phyloP scores from a whole-genome alignment of 2,329 filamentous ascomycete species.

The Huntiella moniliformis region DNA sequence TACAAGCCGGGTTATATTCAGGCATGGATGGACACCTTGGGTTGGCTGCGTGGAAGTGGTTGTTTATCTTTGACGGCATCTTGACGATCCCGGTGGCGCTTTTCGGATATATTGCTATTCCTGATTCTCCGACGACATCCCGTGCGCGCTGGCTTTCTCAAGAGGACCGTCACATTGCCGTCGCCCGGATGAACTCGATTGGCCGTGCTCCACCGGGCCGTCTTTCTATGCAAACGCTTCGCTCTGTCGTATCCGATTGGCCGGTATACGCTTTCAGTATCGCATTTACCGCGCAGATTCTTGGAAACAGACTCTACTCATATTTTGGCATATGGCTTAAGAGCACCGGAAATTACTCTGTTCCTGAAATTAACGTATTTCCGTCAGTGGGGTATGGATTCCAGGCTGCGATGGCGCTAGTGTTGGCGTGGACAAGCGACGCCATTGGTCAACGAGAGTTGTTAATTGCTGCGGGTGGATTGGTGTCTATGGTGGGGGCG shows the following conservation, averaged over 20 bases:
- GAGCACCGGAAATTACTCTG: constrained; percentile 17
- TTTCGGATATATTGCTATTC: constrained; percentile 19
- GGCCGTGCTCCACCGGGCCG: constrained; percentile 18
- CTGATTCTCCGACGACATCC: constrained; percentile 17
- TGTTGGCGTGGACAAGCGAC: constrained; percentile 34
- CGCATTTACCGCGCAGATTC: constrained; percentile 18
- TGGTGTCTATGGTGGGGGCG: constrained; percentile 19
- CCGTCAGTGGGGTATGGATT: constrained; percentile 24
- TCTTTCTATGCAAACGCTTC: constrained; percentile 16
- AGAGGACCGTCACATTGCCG: constrained; percentile 16
- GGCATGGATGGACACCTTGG: constrained; percentile 22
- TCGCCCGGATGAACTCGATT: constrained; percentile 16
- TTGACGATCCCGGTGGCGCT: constrained; percentile 18
- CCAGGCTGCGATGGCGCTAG: constrained; percentile 29
- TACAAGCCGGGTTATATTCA: constrained; percentile 24
- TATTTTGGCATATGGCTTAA: constrained; percentile 21
- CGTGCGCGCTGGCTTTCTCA: constrained; percentile 17
- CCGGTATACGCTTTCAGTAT: constrained; percentile 19
- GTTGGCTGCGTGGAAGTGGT: constrained; percentile 26
- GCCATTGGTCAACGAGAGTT: constrained; percentile 33
- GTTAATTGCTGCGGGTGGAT: constrained; percentile 29
- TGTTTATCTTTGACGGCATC: constrained; percentile 27
- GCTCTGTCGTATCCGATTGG: constrained; percentile 17
- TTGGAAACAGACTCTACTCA: constrained; percentile 20
- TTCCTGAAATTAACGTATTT: constrained; percentile 31